phyloP scores from a whole-genome alignment of 2,329 filamentous ascomycete species.

The Claviceps pusilla region DNA sequence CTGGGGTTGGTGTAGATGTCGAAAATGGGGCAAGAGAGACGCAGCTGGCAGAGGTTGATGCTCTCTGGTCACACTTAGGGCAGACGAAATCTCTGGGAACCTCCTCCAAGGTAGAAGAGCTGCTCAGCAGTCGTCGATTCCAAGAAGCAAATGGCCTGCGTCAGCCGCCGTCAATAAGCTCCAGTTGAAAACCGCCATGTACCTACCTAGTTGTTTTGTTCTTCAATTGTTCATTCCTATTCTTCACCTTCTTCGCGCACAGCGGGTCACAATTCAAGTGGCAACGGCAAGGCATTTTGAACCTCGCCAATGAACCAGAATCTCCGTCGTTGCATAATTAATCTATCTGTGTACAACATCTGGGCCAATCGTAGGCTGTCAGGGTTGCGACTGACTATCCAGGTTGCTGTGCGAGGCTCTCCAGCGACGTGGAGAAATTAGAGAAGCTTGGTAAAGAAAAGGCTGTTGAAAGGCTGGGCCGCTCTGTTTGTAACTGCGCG shows the following conservation, averaged over 20 bases:
- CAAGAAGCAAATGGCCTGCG: constrained; percentile 20
- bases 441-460: neutral
- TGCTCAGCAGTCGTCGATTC: constrained; percentile 38
- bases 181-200: neutral
- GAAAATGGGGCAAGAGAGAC: constrained; percentile 12
- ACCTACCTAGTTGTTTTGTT: neutral
- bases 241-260: neutral
- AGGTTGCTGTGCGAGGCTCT: neutral
- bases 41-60: constrained; percentile 23
- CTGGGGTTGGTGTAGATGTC: constrained; percentile 39
- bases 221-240: neutral
- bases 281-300: neutral
- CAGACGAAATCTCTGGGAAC: constrained; percentile 35
- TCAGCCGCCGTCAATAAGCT: constrained; percentile 5
- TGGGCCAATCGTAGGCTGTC: neutral
- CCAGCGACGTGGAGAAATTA: neutral
- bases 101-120: constrained; percentile 40
- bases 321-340: neutral
- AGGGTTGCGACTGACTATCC: neutral
- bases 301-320: neutral
- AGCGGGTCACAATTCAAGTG: neutral
- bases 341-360: neutral
- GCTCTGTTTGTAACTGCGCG: neutral
- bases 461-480: neutral
- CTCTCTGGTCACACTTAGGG: constrained; percentile 41